Percentiles rank a stretch among this genome's conserved stretches.
These are phyloP conservation scores for Cicer bijugum DNA, from an alignment of 306 rosid species.

Conservation along the genomic window DNA sequence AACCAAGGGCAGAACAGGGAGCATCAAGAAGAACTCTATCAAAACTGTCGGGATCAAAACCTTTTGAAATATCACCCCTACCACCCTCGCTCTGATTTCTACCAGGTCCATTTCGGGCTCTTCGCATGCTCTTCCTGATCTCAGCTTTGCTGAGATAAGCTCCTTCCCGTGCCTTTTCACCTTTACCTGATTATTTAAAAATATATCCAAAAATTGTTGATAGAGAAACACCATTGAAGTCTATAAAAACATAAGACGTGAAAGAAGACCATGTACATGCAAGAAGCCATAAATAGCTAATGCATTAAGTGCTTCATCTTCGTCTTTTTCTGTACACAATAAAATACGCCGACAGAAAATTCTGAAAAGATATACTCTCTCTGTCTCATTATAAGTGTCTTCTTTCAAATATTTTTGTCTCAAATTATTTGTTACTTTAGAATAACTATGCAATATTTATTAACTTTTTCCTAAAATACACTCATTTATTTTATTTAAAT, in stretches of 20 bases:
- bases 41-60: conserved; percentile 84
- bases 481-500: neutral
- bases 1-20: conserved; percentile 97
- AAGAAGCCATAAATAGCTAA: conserved; percentile 12
- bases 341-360: neutral
- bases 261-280: neutral
- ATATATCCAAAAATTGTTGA: conserved; percentile 17
- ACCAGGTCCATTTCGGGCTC: conserved; percentile 83
- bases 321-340: neutral
- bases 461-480: neutral
- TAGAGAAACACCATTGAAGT: conserved; percentile 39
- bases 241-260: neutral
- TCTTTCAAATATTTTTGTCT: neutral
- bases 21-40: conserved; percentile 98
- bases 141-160: conserved; percentile 76
- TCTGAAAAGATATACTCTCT: conserved; percentile 2
- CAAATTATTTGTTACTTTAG: neutral
- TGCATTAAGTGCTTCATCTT: conserved; percentile 4
- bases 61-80: conserved; percentile 76
- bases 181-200: conserved; percentile 56
- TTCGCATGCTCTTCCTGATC: conserved; percentile 66
- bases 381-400: neutral
- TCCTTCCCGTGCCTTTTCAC: conserved; percentile 53
- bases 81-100: conserved; percentile 79
- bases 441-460: neutral